Percentiles rank a stretch among this genome's conserved stretches.
These are phyloP conservation scores for Rosa hybrid DNA, from an alignment of 331 rosid species.

Conservation along the genomic window DNA sequence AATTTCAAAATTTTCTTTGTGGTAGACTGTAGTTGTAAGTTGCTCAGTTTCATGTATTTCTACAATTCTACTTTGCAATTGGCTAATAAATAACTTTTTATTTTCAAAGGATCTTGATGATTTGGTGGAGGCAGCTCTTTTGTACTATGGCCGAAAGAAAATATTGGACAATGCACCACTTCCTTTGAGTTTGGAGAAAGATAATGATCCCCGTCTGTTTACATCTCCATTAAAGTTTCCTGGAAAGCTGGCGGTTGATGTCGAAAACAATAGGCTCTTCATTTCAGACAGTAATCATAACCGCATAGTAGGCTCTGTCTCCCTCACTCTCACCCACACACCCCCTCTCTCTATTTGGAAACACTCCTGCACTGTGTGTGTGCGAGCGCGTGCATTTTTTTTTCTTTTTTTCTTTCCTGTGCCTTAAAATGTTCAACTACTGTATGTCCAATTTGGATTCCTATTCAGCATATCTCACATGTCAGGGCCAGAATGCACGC, in stretches of 20 bases:
- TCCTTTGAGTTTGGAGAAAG: slow-evolving; percentile 75
- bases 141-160: slow-evolving; percentile 71
- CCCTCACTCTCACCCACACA: slow-evolving; percentile 18
- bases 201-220: slow-evolving; percentile 80
- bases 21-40: neutral
- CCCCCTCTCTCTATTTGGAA: neutral
- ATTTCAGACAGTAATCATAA: slow-evolving; percentile 97
- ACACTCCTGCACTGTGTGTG: neutral
- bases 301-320: slow-evolving; percentile 69
- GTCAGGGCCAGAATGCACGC: neutral
- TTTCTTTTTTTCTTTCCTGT: neutral
- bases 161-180: slow-evolving; percentile 65
- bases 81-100: slow-evolving; percentile 5
- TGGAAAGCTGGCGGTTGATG: slow-evolving; percentile 89
- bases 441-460: neutral
- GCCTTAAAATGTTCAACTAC: neutral
- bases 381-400: neutral
- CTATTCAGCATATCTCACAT: neutral
- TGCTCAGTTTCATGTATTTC: neutral
- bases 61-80: neutral
- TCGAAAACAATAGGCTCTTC: slow-evolving; percentile 87
- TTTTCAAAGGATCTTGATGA: slow-evolving; percentile 80
- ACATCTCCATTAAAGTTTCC: slow-evolving; percentile 96
- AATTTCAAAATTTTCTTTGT: slow-evolving; percentile 7
- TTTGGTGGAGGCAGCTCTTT: slow-evolving; percentile 93